Base-by-base conservation (phyloP, 2,329 filamentous ascomycete genomes). In the Pezicula neosporulosa region DNA sequence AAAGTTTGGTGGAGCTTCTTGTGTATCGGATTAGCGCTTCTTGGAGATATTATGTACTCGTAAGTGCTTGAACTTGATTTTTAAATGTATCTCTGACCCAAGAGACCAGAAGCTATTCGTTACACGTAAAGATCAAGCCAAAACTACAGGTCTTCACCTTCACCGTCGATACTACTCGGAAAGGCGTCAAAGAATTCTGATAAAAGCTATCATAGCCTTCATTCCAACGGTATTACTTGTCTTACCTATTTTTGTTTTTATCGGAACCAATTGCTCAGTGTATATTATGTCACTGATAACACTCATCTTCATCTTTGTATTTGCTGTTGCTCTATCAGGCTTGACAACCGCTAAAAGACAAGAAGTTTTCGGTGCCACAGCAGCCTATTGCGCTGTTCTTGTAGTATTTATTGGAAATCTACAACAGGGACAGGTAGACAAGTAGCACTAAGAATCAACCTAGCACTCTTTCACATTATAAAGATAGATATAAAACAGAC, bases 321-420 rank as follows among this genome's bases (percentile, higher is more conserved):
- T 56, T n/a, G 46, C 52, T 4, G 55, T 56, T 1, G 45, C 52
- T 0, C 24, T 65, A 2, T 56, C 59, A 3, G 18, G 42, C 1
- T 55, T 59, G 15, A 64, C 61, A 0, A 62, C 49, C n/a, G 60
- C 62, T 1, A 58, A 48, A 47, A 49, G 60, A 18, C 61, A 63
- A 15, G 62, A 64, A 33, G 55, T 64, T 3, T 56, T 64, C 9
- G 57, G 56, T 4, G 62, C 60, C 10, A 54, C 58, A 13, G 61
- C 62, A n/a, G 60, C 52, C 35, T 64, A 54, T 37, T 59, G 55
- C 36, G 56, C 55, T 13, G 55, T 59, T 4, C 49, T 59, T 9
- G 55, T 57, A 4, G 56, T 59, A 1, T 59, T 59, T 38, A 45
- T 59, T 16, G 55, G 52, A 1, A 58, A 58, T n/a, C 27, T 56